Conservation (phyloP, 2,329 filamentous ascomycete genomes). For the Dactylellina leptospora region DNA sequence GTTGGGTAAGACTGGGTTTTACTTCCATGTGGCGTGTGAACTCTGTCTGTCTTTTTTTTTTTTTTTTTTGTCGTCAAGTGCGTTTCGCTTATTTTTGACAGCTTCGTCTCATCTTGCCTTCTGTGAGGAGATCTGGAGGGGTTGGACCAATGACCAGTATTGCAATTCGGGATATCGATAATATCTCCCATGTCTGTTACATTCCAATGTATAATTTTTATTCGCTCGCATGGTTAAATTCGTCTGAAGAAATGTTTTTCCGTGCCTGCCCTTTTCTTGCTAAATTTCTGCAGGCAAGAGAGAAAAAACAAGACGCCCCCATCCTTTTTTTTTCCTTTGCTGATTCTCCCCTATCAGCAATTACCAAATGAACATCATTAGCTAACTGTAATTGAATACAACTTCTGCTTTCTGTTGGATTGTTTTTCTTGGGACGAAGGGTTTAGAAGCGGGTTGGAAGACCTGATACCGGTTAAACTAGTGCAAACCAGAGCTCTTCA, state of each 20-base stretch:
- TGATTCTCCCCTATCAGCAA: constrained; percentile 13
- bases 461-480: constrained; percentile 46
- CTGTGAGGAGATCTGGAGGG: constrained; percentile 21
- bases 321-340: not conserved
- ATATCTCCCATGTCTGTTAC: constrained; percentile 18
- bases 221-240: constrained; percentile 49
- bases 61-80: constrained; percentile 29
- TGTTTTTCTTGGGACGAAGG: not conserved
- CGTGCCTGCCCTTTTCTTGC: constrained; percentile 37
- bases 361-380: constrained; percentile 25
- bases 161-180: constrained; percentile 37
- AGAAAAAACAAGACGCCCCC: not conserved
- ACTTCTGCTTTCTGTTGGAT: constrained; percentile 29
- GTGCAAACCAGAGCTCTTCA: constrained; percentile 34
- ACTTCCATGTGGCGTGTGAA: constrained; percentile 50
- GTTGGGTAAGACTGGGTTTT: too few relatives aligned
- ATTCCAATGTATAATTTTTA: constrained; percentile 27
- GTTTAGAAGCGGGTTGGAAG: not conserved
- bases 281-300: constrained; percentile 13
- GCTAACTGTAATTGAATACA: constrained; percentile 42
- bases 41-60: constrained; percentile 14
- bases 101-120: constrained; percentile 43
- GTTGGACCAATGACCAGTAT: constrained; percentile 34
- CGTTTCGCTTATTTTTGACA: constrained; percentile 51
- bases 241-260: constrained; percentile 47